phyloP scores from a whole-genome alignment of 2,329 filamentous ascomycete genomes.

The Nothomitra cinnamomea region DNA sequence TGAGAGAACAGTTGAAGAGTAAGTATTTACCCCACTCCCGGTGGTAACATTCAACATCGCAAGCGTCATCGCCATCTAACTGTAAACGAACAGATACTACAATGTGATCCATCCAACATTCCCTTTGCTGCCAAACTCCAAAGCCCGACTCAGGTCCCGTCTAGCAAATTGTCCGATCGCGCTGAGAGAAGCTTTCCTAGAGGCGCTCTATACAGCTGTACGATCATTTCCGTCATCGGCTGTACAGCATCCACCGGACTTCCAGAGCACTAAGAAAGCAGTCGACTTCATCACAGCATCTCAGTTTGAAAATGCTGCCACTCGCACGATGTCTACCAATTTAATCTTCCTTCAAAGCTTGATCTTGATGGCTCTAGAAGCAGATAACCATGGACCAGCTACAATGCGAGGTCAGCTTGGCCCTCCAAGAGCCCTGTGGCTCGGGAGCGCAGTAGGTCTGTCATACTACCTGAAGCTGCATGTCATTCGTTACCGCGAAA shows the following conservation, averaged over 20 bases:
- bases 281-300: conserved; percentile 26
- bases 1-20: conserved; percentile 26
- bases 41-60: not conserved
- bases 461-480: conserved; percentile 50
- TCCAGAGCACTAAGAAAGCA: conserved; percentile 23
- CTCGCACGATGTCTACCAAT: conserved; percentile 25
- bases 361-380: conserved; percentile 47
- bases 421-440: conserved; percentile 34
- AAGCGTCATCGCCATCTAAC: conserved; percentile 2
- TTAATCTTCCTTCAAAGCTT: conserved; percentile 48
- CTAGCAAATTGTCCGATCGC: conserved; percentile 37
- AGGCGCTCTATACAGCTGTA: conserved; percentile 43
- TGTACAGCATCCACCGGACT: conserved; percentile 18
- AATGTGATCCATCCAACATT: conserved; percentile 47
- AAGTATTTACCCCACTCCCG: conserved; percentile 10
- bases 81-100: conserved; percentile 37
- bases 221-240: conserved; percentile 31
- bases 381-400: conserved; percentile 38
- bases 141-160: conserved; percentile 36
- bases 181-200: conserved; percentile 46
- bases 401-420: conserved; percentile 27
- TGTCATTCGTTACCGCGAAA: conserved; percentile 24
- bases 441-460: conserved; percentile 48
- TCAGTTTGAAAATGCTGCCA: conserved; percentile 27
- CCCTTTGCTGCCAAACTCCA: conserved; percentile 44